These are phyloP conservation scores for Cystofilobasidium macerans DNA, from an alignment of 768 basidiomycete species.

Conservation along the genomic window DNA sequence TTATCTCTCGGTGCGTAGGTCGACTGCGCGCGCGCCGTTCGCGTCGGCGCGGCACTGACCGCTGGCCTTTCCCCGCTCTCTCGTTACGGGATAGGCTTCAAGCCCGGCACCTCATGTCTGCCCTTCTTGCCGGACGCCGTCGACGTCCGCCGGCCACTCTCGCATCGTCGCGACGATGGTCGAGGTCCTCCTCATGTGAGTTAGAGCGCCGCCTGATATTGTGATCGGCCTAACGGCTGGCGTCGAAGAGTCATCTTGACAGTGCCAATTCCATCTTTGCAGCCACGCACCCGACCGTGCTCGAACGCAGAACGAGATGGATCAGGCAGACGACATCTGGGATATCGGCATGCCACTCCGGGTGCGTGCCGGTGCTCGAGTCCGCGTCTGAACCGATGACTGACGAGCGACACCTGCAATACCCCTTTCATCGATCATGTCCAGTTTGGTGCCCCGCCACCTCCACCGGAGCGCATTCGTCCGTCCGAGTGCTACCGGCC, in stretches of 20 bases:
- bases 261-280: background rate
- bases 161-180: slow-evolving; percentile 10
- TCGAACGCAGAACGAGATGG: slow-evolving; percentile 11
- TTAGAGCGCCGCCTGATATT: background rate
- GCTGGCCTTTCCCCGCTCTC: background rate
- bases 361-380: background rate
- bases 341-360: slow-evolving; percentile 5
- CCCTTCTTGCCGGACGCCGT: slow-evolving; percentile 9
- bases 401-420: too few species aligned
- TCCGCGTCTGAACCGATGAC: too few species aligned
- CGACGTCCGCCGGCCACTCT: slow-evolving; percentile 9
- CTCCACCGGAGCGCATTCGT: slow-evolving; percentile 10
- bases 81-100: background rate
- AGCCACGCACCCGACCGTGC: slow-evolving; percentile 20
- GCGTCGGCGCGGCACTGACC: too few species aligned
- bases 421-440: background rate
- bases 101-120: slow-evolving; percentile 10
- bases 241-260: too few species aligned
- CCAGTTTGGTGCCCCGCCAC: slow-evolving; percentile 17
- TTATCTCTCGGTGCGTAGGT: slow-evolving; percentile 4
- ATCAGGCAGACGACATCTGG: slow-evolving; percentile 20
- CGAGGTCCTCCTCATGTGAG: slow-evolving; percentile 18
- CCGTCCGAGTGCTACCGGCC: slow-evolving; percentile 18
- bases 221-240: background rate
- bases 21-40: too few species aligned